phyloP scores from a whole-genome alignment of 2,329 filamentous ascomycete genomes.

The Sporothrix protearum region DNA sequence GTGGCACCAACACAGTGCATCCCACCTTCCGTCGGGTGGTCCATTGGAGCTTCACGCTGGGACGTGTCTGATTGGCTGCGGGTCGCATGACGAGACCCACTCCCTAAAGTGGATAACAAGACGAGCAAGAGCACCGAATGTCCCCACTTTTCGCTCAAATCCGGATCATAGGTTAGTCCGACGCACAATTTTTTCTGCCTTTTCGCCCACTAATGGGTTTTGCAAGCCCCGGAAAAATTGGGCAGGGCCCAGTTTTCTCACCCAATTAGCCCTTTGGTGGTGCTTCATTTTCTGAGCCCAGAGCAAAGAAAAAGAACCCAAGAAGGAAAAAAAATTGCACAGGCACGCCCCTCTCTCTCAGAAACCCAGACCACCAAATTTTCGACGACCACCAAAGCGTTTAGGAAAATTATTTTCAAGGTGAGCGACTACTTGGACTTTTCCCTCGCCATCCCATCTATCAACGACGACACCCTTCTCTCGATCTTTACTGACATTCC shows the following conservation, averaged over 20 bases:
- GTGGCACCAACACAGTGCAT: neutral
- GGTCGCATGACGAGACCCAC: neutral
- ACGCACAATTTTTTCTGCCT: conserved; percentile 27
- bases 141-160: neutral
- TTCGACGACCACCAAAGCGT: conserved; percentile 27
- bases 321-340: conserved; percentile 25
- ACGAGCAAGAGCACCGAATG: neutral
- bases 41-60: neutral
- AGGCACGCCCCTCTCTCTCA: conserved; percentile 1
- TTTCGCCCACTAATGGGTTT: conserved; percentile 7
- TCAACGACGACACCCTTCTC: conserved; percentile 33
- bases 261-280: neutral
- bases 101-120: neutral
- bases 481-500: conserved; percentile 25
- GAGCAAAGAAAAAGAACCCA: neutral
- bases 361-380: conserved; percentile 25
- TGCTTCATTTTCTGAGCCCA: neutral
- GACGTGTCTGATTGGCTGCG: neutral
- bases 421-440: conserved; percentile 25
- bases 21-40: neutral
- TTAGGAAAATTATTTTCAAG: conserved; percentile 30
- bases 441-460: conserved; percentile 19
- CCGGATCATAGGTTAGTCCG: conserved; percentile 24
- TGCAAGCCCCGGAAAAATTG: conserved; percentile 23
- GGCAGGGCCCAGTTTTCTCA: neutral